Percentiles rank a stretch among this genome's conserved stretches.
These are phyloP conservation scores for Aegilops umbellulata DNA, from an alignment of 176 grass and related monocot species.

Conservation along the genomic window DNA sequence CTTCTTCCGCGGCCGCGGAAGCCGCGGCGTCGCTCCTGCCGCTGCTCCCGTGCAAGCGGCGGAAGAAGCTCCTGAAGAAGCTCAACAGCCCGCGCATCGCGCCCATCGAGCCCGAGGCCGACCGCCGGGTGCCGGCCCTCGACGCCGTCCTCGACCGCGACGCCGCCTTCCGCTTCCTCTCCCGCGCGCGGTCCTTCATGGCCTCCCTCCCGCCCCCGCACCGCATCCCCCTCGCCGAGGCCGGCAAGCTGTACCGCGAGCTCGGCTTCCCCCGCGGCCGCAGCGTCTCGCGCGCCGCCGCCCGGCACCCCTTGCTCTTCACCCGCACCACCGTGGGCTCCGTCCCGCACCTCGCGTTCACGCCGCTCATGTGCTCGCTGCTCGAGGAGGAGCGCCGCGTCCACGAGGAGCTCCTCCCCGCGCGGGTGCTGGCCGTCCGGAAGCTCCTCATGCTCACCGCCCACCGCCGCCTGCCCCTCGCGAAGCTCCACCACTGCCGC, in stretches of 20 bases:
- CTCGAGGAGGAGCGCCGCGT: constrained; percentile 63
- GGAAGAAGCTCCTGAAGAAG: constrained; percentile 73
- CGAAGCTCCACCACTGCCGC: constrained; percentile 82
- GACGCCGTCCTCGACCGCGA: constrained; percentile 66
- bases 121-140: constrained; percentile 35
- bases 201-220: constrained; percentile 48
- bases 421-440: constrained; percentile 43
- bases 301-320: constrained; percentile 65
- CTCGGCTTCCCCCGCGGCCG: constrained; percentile 72
- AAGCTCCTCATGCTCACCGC: constrained; percentile 87
- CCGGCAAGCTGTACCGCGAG: constrained; percentile 68
- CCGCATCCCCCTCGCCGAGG: constrained; percentile 60
- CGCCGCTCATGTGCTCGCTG: constrained; percentile 75
- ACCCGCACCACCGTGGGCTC: constrained; percentile 44
- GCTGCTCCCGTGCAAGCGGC: constrained; percentile 65
- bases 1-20: constrained; percentile 9
- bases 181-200: constrained; percentile 56
- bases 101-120: constrained; percentile 64
- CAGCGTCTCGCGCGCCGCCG: constrained; percentile 51
- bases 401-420: constrained; percentile 48
- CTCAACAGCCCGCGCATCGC: constrained; percentile 65
- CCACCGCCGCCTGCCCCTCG: constrained; percentile 57
- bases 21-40: constrained; percentile 60
- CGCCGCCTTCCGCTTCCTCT: constrained; percentile 64
- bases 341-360: constrained; percentile 61